Percentiles rank a stretch among this genome's conserved stretches.
phyloP scores from a whole-genome alignment of 2,329 filamentous ascomycete genomes.

The Bimuria novae-zelandiae region DNA sequence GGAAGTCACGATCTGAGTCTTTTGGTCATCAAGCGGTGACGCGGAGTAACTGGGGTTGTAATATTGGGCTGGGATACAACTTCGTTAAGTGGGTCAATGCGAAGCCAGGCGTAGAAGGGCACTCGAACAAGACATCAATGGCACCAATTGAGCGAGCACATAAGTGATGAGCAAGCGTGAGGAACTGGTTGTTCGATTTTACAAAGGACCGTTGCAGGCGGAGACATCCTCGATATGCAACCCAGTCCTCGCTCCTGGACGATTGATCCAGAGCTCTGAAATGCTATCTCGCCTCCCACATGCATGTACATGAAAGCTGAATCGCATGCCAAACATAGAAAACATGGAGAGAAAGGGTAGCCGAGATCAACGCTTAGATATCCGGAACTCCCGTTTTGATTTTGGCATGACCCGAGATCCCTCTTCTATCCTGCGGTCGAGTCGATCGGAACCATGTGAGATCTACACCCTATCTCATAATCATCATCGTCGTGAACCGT shows the following conservation, averaged over 20 bases:
- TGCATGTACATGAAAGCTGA: constrained; percentile 49
- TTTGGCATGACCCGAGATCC: constrained; percentile 49
- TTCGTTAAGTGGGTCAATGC: background rate
- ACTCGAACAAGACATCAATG: background rate
- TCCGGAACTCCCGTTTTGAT: constrained; percentile 51
- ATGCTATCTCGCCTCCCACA: constrained; percentile 50
- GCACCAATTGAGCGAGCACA: background rate
- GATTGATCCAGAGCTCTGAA: constrained; percentile 45
- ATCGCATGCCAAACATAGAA: constrained; percentile 46
- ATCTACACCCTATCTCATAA: constrained; percentile 45
- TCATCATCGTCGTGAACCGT: constrained; percentile 46
- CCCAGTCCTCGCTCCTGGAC: constrained; percentile 47
- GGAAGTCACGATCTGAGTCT: constrained; percentile 13
- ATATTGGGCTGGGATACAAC: background rate
- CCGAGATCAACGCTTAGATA: constrained; percentile 49
- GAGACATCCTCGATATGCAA: constrained; percentile 54
- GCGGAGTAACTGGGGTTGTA: background rate
- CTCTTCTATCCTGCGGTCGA: constrained; percentile 52
- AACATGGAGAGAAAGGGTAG: constrained; percentile 45
- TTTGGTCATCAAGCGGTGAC: constrained; percentile 8
- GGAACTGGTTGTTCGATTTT: constrained; percentile 46
- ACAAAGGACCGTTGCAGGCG: constrained; percentile 49
- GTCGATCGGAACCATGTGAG: constrained; percentile 48
- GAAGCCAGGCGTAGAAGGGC: background rate
- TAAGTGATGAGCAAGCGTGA: constrained; percentile 30